Conservation (phyloP, 2,329 filamentous ascomycete species). For the Aspergillus flavus region DNA sequence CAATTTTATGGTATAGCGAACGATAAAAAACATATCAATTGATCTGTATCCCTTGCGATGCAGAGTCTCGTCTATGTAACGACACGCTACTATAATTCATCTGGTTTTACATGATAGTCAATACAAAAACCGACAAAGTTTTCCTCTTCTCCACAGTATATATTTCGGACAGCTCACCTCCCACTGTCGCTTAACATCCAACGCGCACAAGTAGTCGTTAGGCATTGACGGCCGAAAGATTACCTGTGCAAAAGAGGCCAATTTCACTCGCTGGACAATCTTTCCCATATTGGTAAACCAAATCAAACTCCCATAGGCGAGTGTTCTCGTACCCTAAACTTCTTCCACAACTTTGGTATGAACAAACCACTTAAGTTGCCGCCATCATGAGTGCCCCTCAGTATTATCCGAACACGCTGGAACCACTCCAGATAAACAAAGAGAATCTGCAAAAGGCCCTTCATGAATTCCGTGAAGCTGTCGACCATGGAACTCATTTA, state of each 20-base stretch:
- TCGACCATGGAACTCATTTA: constrained; percentile 30
- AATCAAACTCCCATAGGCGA: background rate
- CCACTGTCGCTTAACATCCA: background rate
- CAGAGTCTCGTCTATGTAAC: background rate
- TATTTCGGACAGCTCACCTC: background rate
- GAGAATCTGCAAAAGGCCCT: constrained; percentile 24
- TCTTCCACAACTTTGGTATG: background rate
- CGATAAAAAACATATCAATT: background rate
- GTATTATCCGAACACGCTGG: constrained; percentile 31
- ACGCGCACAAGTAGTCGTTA: background rate
- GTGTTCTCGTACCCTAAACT: background rate
- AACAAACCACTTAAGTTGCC: background rate
- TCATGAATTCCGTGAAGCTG: constrained; percentile 32
- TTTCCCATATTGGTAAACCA: background rate
- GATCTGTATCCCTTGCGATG: background rate
- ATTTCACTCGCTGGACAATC: background rate
- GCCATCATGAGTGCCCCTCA: constrained; percentile 20
- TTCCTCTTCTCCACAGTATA: background rate
- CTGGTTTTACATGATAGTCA: background rate
- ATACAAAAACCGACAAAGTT: background rate
- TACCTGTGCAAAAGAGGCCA: background rate
- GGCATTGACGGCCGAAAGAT: background rate
- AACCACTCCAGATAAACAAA: constrained; percentile 22
- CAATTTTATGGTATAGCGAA: background rate
- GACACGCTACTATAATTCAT: background rate